Evolutionary conservation across 495 filamentous ascomycete genomes (phyloP).

Genomic region (Collariella sp.): DNA sequence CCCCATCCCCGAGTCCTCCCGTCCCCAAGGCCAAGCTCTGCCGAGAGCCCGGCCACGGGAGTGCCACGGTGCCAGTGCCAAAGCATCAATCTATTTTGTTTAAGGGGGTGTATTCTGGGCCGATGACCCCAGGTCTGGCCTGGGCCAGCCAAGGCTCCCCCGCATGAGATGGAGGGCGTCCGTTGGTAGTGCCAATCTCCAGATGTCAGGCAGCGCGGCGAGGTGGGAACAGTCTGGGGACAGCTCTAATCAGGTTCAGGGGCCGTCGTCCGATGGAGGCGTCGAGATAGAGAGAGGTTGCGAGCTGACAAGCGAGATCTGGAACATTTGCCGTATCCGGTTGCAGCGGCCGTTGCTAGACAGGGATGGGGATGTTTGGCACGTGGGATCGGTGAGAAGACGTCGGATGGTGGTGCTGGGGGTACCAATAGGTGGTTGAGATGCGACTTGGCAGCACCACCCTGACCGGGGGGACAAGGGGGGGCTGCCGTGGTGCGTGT

Average conservation of each 20-base stretch:
- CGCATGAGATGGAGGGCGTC: no score
- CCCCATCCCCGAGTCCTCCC: not conserved
- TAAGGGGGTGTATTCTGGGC: no score
- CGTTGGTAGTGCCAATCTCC: no score
- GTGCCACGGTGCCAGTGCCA: not conserved
- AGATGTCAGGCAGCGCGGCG: not conserved
- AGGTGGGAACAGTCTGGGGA: not conserved
- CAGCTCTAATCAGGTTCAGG: not conserved
- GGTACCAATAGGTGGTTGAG: not conserved
- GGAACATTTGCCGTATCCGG: slow-evolving; percentile 3
- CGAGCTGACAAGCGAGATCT: not conserved
- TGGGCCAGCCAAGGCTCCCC: not conserved
- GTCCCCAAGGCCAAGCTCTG: not conserved
- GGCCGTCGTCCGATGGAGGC: not conserved
- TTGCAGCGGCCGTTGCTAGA: not conserved
- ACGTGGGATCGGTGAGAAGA: slow-evolving; percentile 2
- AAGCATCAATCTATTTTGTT: not conserved
- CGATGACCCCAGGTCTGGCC: not conserved
- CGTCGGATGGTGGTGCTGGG: not conserved
- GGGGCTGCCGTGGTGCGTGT: no score
- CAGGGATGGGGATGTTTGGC: not conserved
- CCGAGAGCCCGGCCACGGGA: not conserved
- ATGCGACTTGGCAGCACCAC: not conserved
- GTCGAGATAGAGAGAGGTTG: not conserved
- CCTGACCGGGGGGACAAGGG: not conserved